A percentile compares a stretch with the other conserved stretches of the same genome.
These are phyloP conservation scores for Cladophialophora exuberans DNA, from an alignment of 2,329 filamentous ascomycete species.

Conservation along the genomic window DNA sequence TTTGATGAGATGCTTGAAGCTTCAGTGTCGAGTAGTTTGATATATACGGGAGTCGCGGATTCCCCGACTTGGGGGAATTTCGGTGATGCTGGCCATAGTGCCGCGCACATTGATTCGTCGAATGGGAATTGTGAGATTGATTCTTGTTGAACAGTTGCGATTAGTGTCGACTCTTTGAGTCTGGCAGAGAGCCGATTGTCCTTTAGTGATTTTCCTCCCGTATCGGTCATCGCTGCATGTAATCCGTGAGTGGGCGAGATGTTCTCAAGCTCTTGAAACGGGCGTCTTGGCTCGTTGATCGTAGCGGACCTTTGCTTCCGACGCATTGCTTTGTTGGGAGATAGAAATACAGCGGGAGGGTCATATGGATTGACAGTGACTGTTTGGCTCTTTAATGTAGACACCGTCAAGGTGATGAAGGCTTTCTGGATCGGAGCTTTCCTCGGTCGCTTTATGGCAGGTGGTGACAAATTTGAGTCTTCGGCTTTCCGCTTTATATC, in stretches of 20 bases:
- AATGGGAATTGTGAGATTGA: no score
- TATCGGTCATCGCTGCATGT: background rate
- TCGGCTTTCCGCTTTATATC: background rate
- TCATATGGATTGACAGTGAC: constrained; percentile 1
- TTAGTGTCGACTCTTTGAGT: no score
- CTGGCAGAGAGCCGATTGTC: no score
- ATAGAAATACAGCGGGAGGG: constrained; percentile 12
- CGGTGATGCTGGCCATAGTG: no score
- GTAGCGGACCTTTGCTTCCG: background rate
- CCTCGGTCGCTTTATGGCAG: background rate
- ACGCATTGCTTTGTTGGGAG: background rate
- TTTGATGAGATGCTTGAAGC: no score
- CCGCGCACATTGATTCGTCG: no score
- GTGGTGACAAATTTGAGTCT: background rate
- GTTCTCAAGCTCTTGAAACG: constrained; percentile 10
- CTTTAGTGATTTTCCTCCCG: no score
- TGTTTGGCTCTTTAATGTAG: background rate
- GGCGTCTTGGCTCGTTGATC: background rate
- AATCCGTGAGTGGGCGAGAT: background rate
- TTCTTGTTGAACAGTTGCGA: no score
- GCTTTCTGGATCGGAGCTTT: background rate
- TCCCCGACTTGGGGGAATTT: no score
- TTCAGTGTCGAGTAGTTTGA: no score
- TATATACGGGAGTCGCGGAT: no score
- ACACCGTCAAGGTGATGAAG: background rate